phyloP scores from a whole-genome alignment of 2,329 filamentous ascomycete species.

The Claviceps sp. region DNA sequence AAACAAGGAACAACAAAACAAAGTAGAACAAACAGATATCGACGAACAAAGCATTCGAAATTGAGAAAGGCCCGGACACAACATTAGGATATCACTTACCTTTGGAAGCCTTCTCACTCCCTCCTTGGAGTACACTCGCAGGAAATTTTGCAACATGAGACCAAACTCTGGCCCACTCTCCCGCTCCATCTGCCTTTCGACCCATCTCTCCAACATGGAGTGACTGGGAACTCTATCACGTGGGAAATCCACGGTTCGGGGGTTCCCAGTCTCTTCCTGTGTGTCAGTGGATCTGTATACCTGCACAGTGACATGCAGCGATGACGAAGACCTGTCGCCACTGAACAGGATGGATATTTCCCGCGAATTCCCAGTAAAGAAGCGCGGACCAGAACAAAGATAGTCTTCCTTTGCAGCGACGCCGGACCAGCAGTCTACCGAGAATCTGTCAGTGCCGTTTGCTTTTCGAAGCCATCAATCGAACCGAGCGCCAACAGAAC shows the following conservation, averaged over 20 bases:
- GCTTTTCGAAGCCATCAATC: background rate
- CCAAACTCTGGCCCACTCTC: slow-evolving; percentile 21
- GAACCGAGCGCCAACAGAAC: slow-evolving; percentile 3
- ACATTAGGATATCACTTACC: slow-evolving; percentile 14
- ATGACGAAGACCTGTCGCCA: slow-evolving; percentile 22
- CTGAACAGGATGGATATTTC: slow-evolving; percentile 24
- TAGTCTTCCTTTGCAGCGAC: slow-evolving; percentile 21
- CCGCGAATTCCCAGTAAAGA: slow-evolving; percentile 23
- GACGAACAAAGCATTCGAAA: too few species aligned
- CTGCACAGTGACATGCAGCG: slow-evolving; percentile 25
- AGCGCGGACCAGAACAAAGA: slow-evolving; percentile 20
- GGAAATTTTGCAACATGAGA: slow-evolving; percentile 22
- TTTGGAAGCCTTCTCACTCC: slow-evolving; percentile 23
- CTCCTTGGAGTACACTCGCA: slow-evolving; percentile 22
- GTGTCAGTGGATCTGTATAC: slow-evolving; percentile 21
- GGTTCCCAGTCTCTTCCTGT: slow-evolving; percentile 15
- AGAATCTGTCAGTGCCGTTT: slow-evolving; percentile 8
- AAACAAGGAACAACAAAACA: background rate
- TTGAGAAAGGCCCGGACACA: too few species aligned
- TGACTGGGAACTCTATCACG: slow-evolving; percentile 24
- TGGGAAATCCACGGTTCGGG: slow-evolving; percentile 23
- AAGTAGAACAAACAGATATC: background rate
- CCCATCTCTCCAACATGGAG: slow-evolving; percentile 22
- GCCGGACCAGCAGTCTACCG: slow-evolving; percentile 24
- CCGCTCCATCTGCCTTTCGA: slow-evolving; percentile 22